A percentile compares a stretch with the other conserved stretches of the same genome.
Conservation (phyloP, 805 yeast genomes). For the Candida bentonensis region DNA sequence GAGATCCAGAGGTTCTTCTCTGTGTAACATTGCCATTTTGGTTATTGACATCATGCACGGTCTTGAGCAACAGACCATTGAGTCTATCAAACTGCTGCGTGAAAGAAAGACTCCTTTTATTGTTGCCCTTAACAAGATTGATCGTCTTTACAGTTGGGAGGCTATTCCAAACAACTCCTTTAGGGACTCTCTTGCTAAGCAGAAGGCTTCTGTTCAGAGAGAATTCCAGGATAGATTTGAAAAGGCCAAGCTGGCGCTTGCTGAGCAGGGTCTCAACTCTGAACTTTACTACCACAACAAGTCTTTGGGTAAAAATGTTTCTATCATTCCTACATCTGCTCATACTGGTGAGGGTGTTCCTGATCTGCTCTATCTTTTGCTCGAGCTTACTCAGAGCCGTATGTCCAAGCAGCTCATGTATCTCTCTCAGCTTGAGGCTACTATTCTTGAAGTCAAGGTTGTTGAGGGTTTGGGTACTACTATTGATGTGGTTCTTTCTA, state of each 20-base stretch:
- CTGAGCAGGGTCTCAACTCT: slow-evolving; percentile 97
- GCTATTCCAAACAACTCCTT: slow-evolving; percentile 81
- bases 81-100: slow-evolving; percentile 79
- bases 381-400: slow-evolving; percentile 94
- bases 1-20: slow-evolving; percentile 96
- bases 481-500: slow-evolving; percentile 93
- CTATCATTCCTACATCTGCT: slow-evolving; percentile 97
- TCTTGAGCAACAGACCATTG: slow-evolving; percentile 93
- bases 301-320: slow-evolving; percentile 84
- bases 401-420: slow-evolving; percentile 98
- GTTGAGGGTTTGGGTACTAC: slow-evolving; percentile 98
- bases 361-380: slow-evolving; percentile 86
- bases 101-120: slow-evolving; percentile 97
- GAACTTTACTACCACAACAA: slow-evolving; percentile 93
- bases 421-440: slow-evolving; percentile 86
- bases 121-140: slow-evolving; percentile 94
- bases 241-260: slow-evolving; percentile 74
- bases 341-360: slow-evolving; percentile 99
- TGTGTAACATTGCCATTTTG: slow-evolving; percentile 97
- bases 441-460: slow-evolving; percentile 93
- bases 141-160: slow-evolving; percentile 94
- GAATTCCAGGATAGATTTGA: slow-evolving; percentile 84
- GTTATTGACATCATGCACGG: slow-evolving; percentile 99
- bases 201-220: slow-evolving; percentile 70
- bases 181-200: slow-evolving; percentile 83